Evolutionary conservation across 306 rosid species (phyloP), one percentile per base, ranked within the genome.

Genomic region (Lathyrus aphaca): DNA sequence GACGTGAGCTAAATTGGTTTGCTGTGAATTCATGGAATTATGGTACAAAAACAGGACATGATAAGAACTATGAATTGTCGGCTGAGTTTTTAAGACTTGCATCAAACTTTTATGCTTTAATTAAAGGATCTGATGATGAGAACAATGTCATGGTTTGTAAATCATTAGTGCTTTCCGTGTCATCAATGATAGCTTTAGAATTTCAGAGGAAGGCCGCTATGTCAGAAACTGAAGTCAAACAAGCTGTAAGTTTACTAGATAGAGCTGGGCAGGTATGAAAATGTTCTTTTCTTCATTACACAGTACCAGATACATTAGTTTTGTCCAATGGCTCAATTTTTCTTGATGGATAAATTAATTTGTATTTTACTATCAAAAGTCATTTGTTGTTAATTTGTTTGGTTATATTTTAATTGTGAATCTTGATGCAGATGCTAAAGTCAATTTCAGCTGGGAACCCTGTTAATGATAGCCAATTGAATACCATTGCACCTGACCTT

Each of bases 1-100:
- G 78, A 79, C 86, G 97, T 76, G 98, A 94, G 68, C 72, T 82
- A 83, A 90, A 94, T 21, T 94, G 97, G 98, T 94, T 87, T 81
- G 86, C 97, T 5, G 89, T 82, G 79, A 87, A 88, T 37, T 85
- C 96, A 29, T 94, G 98, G 98, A 94, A 94, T 80, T 80, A 82
- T 17, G 98, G 97, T 72, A 84, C 85, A 39, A 88, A 71, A 82
- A 69, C 80, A 58, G 98, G 94, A 39, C 86, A 79, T 71, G 87
- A 80, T 79, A 84, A 64, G 71, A 85, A 83, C 39, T 94, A 79
- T 25, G 90, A 90, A 65, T 55, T 84, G 71, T 94, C 97, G 61
- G 85, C 86, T 0, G 89, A 85, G 58, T 90, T 90, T 82, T 77
- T 87, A 40, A 82, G 44, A 79, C 74, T 94, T 61, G 91, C 97